Evolutionary conservation across 305 asterid genomes (phyloP).

Genomic region (Solanum chacoense): DNA sequence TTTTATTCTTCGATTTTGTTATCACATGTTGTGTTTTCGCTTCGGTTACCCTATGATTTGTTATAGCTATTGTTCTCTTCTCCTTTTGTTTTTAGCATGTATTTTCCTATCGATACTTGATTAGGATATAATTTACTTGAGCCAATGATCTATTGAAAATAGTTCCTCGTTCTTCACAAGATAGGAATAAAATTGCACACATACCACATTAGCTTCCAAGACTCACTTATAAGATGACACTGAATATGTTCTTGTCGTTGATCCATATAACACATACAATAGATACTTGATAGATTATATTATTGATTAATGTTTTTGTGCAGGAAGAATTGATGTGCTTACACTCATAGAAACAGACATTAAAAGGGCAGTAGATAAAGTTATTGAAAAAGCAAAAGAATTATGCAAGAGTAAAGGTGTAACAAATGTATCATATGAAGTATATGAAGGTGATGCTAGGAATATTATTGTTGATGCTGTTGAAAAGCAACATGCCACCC

Average conservation of each 20-base stretch:
- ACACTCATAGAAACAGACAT: neutral
- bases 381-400: neutral
- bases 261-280: neutral
- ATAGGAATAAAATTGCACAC: neutral
- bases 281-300: neutral
- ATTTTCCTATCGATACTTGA: neutral
- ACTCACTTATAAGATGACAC: neutral
- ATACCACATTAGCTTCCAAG: neutral
- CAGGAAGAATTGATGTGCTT: neutral
- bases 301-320: neutral
- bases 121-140: neutral
- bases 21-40: no score
- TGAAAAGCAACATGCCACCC: neutral
- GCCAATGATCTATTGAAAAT: neutral
- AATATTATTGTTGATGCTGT: neutral
- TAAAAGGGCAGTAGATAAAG: neutral
- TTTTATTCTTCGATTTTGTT: neutral
- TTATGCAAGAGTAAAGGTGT: neutral
- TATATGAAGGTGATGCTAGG: neutral
- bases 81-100: neutral
- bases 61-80: neutral
- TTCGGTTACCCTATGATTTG: neutral
- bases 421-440: neutral
- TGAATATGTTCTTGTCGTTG: neutral
- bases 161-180: neutral